Evolutionary conservation across 306 rosid genomes (phyloP), one percentile per base, ranked within the genome.

Genomic region (Biancaea sappan): DNA sequence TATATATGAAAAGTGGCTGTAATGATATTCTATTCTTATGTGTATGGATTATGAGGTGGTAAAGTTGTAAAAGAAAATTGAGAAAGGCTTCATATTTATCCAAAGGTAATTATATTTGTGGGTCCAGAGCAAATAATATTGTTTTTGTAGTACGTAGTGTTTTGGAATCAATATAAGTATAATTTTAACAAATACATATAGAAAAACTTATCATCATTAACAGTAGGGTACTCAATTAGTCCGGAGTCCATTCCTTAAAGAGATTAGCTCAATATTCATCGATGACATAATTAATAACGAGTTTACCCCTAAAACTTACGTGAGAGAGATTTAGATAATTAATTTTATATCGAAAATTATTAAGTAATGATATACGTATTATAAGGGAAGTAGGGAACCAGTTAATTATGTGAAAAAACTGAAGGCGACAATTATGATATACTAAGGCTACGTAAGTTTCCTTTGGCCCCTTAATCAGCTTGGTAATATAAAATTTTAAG

Each of bases 361-460:
- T 85, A 77, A 66, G 77, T 57, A 79, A 83, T 87, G 75, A 85
- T 83, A 85, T 83, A 79, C 86, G 79, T 71, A 71, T 71, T 61
- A 60, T 52, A 31, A 65, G 75, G 46, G 81, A 69, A 51, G 13
- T 25, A 65, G 75, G 46, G 81, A 69, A 51, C 14, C 31, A 19
- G 1, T 66, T 56, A 70, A 71, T 38, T 66, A 57, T 22, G 29
- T n/a, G 16, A 44, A 19, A 47, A 25, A 10, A n/a, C 16, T 16
- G 10, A 73, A 47, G 71, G 53, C 37, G 70, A 43, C 69, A 72
- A 77, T 69, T 37, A 14, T 57, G 48, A 44, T 72, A 41, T 63
- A 66, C 6, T 31, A 31, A 77, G 34, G 58, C 73, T 77, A 63
- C 67, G 52, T 40, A 43, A 41, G 71, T 65, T 64, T 81, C 53